phyloP scores from a whole-genome alignment of 169 alveolate species.

The Plasmodium knowlesi region DNA sequence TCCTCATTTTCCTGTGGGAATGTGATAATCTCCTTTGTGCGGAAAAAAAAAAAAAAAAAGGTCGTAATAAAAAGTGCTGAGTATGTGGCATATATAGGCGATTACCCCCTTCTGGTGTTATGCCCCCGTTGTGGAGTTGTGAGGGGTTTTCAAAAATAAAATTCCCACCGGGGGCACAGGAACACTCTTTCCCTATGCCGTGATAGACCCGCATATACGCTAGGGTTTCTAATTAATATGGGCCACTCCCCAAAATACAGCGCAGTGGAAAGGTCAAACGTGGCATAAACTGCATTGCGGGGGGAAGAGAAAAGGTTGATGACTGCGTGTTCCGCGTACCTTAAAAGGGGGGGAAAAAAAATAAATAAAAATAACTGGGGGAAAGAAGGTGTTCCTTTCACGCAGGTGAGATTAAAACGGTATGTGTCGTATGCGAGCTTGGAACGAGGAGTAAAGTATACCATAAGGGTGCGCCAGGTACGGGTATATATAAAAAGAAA shows the following conservation, averaged over 20 bases:
- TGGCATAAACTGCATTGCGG: background rate
- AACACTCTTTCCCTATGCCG: background rate
- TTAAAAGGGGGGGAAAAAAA: background rate
- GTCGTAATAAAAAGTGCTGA: background rate
- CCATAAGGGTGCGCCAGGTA: background rate
- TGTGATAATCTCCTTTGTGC: background rate
- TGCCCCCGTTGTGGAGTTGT: background rate
- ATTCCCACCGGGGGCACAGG: background rate
- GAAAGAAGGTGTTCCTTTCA: background rate
- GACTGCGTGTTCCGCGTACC: background rate
- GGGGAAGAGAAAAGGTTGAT: background rate
- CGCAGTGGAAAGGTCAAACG: background rate
- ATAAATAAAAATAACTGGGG: background rate
- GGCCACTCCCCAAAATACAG: background rate
- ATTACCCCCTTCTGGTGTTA: background rate
- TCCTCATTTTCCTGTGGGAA: background rate
- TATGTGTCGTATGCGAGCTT: background rate
- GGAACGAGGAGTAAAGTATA: background rate
- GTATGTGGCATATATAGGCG: background rate
- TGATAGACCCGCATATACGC: background rate
- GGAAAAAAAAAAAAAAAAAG: no score
- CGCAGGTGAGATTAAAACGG: background rate
- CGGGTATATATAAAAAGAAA: background rate
- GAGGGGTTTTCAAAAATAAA: background rate
- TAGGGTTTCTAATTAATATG: background rate